phyloP scores from a whole-genome alignment of 2,329 filamentous ascomycete species.

The Curvularia verruculosa region DNA sequence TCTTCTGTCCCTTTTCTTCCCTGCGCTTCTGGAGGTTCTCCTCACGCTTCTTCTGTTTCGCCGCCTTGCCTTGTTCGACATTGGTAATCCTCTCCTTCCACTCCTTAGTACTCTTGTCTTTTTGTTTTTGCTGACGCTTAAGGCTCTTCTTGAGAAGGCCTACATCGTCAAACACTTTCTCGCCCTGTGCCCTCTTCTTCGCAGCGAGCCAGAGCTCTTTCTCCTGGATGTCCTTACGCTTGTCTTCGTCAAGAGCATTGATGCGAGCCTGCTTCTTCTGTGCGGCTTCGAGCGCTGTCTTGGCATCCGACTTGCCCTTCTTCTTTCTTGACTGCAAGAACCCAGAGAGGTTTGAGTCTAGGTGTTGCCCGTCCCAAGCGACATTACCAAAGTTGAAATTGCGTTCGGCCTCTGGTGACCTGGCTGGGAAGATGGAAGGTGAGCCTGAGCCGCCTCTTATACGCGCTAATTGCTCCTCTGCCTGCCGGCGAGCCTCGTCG shows the following conservation, averaged over 20 bases:
- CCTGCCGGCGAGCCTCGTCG: slow-evolving; percentile 71
- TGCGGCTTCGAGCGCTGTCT: slow-evolving; percentile 82
- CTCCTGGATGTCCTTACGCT: slow-evolving; percentile 84
- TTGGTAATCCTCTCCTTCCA: slow-evolving; percentile 63
- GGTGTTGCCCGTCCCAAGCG: slow-evolving; percentile 85
- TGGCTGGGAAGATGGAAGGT: slow-evolving; percentile 58
- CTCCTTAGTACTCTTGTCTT: slow-evolving; percentile 89
- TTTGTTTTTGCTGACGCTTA: slow-evolving; percentile 87
- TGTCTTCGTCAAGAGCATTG: slow-evolving; percentile 74
- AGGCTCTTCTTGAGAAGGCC: slow-evolving; percentile 85
- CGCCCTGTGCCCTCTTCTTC: slow-evolving; percentile 85
- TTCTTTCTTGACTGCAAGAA: slow-evolving; percentile 72
- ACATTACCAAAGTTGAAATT: slow-evolving; percentile 90
- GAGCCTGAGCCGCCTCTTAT: slow-evolving; percentile 66
- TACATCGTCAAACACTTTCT: slow-evolving; percentile 86
- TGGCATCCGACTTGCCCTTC: slow-evolving; percentile 83
- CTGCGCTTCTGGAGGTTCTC: slow-evolving; percentile 70
- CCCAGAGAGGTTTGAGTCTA: slow-evolving; percentile 71
- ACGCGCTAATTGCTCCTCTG: slow-evolving; percentile 61
- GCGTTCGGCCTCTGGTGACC: slow-evolving; percentile 58
- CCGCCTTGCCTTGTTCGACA: slow-evolving; percentile 55
- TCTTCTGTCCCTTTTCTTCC: slow-evolving; percentile 80
- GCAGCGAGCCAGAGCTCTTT: slow-evolving; percentile 95
- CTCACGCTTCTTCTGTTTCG: slow-evolving; percentile 58
- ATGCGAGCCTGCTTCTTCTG: slow-evolving; percentile 87